Evolutionary conservation across 768 basidiomycete genomes (phyloP), one percentile per base, ranked within the genome.

Genomic region (Mycena epipterygia): DNA sequence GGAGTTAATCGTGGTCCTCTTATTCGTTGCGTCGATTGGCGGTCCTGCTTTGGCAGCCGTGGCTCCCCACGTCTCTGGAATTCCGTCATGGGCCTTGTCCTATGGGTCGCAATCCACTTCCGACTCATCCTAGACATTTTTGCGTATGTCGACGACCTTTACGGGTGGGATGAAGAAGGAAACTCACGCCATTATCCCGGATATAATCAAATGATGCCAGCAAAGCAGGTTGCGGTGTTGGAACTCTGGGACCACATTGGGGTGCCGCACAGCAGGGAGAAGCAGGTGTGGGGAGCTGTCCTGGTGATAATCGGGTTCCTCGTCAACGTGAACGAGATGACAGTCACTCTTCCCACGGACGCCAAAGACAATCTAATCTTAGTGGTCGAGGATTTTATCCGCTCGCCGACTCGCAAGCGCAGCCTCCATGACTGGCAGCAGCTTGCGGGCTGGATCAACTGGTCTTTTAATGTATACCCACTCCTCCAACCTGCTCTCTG

Each of bases 261-360:
- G 80, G 79, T 0, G n/a, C n/a, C n/a, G n/a, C 80, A 82, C 60
- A 72, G 76, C 17, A 55, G 73, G 13, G 19, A 29, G 3, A 84
- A 84, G 62, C 84, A 84, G 48, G 17, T 78, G 0, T 77, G 52
- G 29, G 79, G 77, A 0, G 14, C 13, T 0, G 8, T 17, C 0
- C 73, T 83, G 2, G 62, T 60, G 9, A 77, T 81, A 60, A 80
- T 82, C 60, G 80, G 82, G n/a, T 80, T 82, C 62, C 8, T 21
- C 21, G 44, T 60, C 21, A 44, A 60, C 32, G 29, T 35, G 4
- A 67, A 74, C 35, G 27, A 21, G 49, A 52, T 64, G 51, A 64
- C 73, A 0, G 67, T 80, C 64, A 73, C 76, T 13, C 48, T 74
- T 46, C 61, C 60, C 49, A 37, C 61, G 37, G 16, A 25, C 14